phyloP scores from a whole-genome alignment of 805 yeast species.

The Kazachstania martiniae region DNA sequence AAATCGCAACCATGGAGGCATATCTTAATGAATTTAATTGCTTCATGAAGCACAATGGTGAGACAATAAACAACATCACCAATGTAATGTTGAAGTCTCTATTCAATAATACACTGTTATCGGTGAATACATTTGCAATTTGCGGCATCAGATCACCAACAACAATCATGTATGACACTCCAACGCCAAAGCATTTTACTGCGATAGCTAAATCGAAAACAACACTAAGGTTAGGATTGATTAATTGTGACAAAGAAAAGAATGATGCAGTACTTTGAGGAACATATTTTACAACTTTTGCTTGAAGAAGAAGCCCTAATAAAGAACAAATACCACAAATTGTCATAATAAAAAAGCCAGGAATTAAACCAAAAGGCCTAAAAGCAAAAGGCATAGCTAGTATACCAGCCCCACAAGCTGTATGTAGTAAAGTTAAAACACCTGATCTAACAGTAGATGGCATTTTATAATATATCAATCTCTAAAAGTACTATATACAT shows the following conservation, averaged over 20 bases:
- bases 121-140: slow-evolving; percentile 25
- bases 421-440: slow-evolving; percentile 25
- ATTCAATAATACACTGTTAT: slow-evolving; percentile 28
- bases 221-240: slow-evolving; percentile 50
- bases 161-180: slow-evolving; percentile 55
- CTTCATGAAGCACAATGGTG: slow-evolving; percentile 56
- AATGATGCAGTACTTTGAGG: slow-evolving; percentile 48
- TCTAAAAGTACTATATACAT: no score
- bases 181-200: slow-evolving; percentile 62
- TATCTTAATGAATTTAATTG: slow-evolving; percentile 74
- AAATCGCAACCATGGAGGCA: slow-evolving; percentile 73
- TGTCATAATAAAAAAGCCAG: slow-evolving; percentile 16
- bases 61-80: slow-evolving; percentile 36
- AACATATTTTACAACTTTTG: slow-evolving; percentile 43
- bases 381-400: slow-evolving; percentile 68
- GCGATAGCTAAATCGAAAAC: slow-evolving; percentile 61
- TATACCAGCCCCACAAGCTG: slow-evolving; percentile 49
- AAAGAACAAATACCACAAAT: slow-evolving; percentile 23
- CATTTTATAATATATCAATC: no score
- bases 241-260: slow-evolving; percentile 48
- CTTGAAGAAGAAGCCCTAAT: slow-evolving; percentile 50
- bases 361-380: slow-evolving; percentile 26
- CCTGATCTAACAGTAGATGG: slow-evolving; percentile 23
- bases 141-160: slow-evolving; percentile 64
- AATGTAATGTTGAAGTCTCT: slow-evolving; percentile 54